phyloP scores from a whole-genome alignment of 2,329 filamentous ascomycete species.

The Fusarium sp. region DNA sequence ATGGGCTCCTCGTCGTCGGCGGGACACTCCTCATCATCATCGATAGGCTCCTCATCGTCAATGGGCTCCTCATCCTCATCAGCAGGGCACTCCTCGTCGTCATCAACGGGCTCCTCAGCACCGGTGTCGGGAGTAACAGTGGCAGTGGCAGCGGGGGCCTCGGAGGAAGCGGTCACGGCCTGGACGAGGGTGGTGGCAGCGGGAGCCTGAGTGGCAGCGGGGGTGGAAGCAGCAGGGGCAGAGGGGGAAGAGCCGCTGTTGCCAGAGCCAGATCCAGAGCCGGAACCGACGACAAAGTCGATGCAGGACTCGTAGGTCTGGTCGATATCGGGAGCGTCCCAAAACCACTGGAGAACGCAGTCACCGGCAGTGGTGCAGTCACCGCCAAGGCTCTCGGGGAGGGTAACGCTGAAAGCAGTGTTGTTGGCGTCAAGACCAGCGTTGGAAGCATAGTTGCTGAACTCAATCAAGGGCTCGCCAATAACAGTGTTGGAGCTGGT shows the following conservation, averaged over 20 bases:
- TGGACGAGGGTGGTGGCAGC: background rate
- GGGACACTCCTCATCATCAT: background rate
- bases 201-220: conserved; percentile 16
- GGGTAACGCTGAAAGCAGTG: conserved; percentile 63
- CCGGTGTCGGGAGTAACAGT: conserved; percentile 3
- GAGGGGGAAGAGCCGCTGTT: conserved; percentile 8
- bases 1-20: conserved; percentile 6
- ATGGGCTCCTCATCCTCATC: conserved; percentile 8
- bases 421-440: conserved; percentile 53
- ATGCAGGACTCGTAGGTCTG: conserved; percentile 74
- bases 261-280: conserved; percentile 3
- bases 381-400: conserved; percentile 57
- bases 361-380: conserved; percentile 61
- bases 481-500: conserved; percentile 63
- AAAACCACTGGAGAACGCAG: conserved; percentile 70
- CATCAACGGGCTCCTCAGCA: conserved; percentile 25
- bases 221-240: conserved; percentile 3
- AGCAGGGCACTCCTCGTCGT: conserved; percentile 15
- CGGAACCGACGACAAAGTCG: conserved; percentile 58
- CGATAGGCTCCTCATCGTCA: conserved; percentile 1
- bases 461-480: conserved; percentile 63
- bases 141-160: conserved; percentile 9
- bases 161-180: background rate
- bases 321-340: conserved; percentile 63
- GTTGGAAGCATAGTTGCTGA: conserved; percentile 64